These are phyloP conservation scores for Calamus simplicifolius DNA, from an alignment of 176 grass and related monocot species.

Conservation along the genomic window DNA sequence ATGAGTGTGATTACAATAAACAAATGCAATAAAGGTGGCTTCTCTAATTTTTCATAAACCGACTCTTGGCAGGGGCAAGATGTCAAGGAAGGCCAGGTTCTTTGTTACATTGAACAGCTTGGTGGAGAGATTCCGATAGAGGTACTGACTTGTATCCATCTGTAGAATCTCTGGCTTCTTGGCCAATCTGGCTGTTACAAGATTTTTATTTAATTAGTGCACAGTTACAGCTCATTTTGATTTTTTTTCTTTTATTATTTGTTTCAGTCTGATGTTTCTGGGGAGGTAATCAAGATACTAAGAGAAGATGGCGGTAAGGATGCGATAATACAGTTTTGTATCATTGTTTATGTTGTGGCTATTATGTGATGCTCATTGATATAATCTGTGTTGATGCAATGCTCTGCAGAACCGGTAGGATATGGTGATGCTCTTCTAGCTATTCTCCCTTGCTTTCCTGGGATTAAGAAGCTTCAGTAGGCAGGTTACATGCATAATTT, in stretches of 20 bases:
- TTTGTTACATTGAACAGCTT: slow-evolving; percentile 27
- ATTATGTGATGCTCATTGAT: background rate
- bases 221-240: background rate
- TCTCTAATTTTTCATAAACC: background rate
- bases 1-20: too few species aligned
- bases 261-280: slow-evolving; percentile 18
- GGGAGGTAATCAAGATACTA: slow-evolving; percentile 22
- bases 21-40: too few species aligned
- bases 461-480: slow-evolving; percentile 16
- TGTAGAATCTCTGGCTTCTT: too few species aligned
- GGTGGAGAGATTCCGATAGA: slow-evolving; percentile 17
- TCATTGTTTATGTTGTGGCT: background rate
- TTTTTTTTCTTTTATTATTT: background rate
- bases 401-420: slow-evolving; percentile 15
- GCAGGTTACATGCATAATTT: background rate
- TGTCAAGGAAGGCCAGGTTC: slow-evolving; percentile 14
- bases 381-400: background rate
- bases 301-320: slow-evolving; percentile 23
- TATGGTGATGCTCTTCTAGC: slow-evolving; percentile 17
- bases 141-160: slow-evolving; percentile 1
- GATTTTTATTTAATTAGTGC: too few species aligned
- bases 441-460: slow-evolving; percentile 19
- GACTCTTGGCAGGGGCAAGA: slow-evolving; percentile 12
- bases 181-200: too few species aligned
- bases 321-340: background rate